Percentiles rank a stretch among this genome's conserved stretches.
Conservation (phyloP, 2,329 filamentous ascomycete species). For the Xylariales sp. region DNA sequence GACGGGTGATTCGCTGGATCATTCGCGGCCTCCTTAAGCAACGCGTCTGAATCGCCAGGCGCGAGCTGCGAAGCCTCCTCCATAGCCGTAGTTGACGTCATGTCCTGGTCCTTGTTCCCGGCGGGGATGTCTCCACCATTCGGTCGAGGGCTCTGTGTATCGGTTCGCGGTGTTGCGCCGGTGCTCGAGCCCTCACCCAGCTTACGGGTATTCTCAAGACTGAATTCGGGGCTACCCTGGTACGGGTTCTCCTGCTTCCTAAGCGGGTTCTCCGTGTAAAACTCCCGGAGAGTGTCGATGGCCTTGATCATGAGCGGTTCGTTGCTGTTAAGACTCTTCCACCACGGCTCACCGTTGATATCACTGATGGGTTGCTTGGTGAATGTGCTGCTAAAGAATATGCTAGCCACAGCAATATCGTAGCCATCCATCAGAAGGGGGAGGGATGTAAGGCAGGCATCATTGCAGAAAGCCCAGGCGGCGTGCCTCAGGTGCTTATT, state of each 20-base stretch:
- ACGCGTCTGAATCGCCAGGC: constrained; percentile 24
- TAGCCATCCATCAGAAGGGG: constrained; percentile 76
- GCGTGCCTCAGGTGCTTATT: constrained; percentile 80
- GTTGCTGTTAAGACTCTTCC: constrained; percentile 71
- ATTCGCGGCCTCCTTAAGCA: constrained; percentile 26
- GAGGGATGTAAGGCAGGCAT: constrained; percentile 78
- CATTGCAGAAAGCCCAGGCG: constrained; percentile 92
- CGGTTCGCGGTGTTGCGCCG: constrained; percentile 43
- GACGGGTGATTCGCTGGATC: constrained; percentile 18
- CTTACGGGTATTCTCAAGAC: constrained; percentile 51
- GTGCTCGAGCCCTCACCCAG: constrained; percentile 44
- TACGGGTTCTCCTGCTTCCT: constrained; percentile 50
- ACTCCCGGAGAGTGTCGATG: constrained; percentile 70
- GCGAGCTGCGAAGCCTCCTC: constrained; percentile 30
- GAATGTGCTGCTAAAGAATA: constrained; percentile 82
- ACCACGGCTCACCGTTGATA: constrained; percentile 76
- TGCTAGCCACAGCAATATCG: constrained; percentile 77
- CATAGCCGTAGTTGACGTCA: constrained; percentile 18
- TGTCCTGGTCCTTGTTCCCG: constrained; percentile 12
- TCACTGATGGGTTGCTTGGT: constrained; percentile 74
- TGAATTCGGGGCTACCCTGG: constrained; percentile 49
- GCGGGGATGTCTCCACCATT: constrained; percentile 35
- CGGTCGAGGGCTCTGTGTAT: constrained; percentile 43
- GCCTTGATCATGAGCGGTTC: constrained; percentile 67
- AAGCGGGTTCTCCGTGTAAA: constrained; percentile 61